Conservation (phyloP, 139 green algal species). For the Pseudopediastrum boryanum region DNA sequence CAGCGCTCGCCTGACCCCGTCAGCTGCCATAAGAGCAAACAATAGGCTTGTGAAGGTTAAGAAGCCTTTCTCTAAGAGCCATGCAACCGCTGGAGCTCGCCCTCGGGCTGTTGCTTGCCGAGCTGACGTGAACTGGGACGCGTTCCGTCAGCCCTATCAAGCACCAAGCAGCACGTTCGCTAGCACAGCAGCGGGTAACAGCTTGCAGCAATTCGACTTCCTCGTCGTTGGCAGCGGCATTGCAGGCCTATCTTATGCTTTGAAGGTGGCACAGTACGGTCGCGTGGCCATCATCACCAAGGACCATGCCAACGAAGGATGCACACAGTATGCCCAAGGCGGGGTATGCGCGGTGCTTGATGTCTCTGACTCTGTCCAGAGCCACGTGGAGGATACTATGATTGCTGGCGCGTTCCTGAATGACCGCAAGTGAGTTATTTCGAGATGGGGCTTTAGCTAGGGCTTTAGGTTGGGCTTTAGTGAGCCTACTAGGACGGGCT, state of each 20-base stretch:
- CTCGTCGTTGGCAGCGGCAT: slow-evolving; percentile 96
- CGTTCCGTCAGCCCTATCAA: slow-evolving; percentile 24
- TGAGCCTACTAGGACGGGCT: too few relatives aligned
- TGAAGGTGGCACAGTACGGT: slow-evolving; percentile 92
- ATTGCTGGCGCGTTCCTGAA: slow-evolving; percentile 86
- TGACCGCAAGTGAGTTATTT: slow-evolving; percentile 69
- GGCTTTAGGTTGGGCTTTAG: too few relatives aligned
- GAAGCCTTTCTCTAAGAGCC: neutral
- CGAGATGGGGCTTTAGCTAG: too few relatives aligned
- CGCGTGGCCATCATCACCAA: slow-evolving; percentile 96
- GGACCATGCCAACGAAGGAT: slow-evolving; percentile 76
- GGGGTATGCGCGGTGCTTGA: slow-evolving; percentile 96
- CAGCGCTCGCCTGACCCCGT: neutral
- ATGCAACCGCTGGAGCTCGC: neutral
- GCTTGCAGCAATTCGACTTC: slow-evolving; percentile 80
- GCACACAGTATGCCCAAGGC: slow-evolving; percentile 91
- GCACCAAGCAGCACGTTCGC: neutral
- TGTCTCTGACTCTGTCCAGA: slow-evolving; percentile 78
- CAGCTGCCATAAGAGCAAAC: neutral
- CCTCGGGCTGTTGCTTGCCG: neutral
- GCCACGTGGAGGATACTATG: slow-evolving; percentile 93
- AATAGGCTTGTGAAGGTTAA: neutral
- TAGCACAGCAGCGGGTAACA: neutral
- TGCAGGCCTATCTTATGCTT: slow-evolving; percentile 93
- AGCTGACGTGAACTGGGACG: slow-evolving; percentile 58